Percentiles rank a stretch among this genome's conserved stretches.
Conservation (phyloP, 2,329 filamentous ascomycete species). For the Microcyclosporella mali region DNA sequence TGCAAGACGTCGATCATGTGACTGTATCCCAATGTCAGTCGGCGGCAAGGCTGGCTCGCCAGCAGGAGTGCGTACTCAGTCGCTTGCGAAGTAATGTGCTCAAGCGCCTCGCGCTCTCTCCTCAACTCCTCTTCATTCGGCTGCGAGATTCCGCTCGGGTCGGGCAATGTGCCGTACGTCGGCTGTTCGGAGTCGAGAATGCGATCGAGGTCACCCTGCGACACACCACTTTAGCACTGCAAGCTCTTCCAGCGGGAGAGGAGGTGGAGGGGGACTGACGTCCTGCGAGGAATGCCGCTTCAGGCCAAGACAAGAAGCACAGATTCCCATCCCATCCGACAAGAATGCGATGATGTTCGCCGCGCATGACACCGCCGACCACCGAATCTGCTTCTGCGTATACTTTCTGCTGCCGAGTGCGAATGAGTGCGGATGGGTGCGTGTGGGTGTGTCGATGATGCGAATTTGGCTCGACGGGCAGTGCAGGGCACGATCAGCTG, state of each 20-base stretch:
- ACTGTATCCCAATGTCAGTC: constrained; percentile 26
- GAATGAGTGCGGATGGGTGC: too few relatives aligned
- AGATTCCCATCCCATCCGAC: constrained; percentile 40
- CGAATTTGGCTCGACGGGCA: too few relatives aligned
- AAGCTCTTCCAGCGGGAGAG: constrained; percentile 8
- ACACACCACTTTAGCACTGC: constrained; percentile 25
- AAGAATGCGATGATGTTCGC: constrained; percentile 20
- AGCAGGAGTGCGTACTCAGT: constrained; percentile 36
- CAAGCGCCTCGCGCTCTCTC: constrained; percentile 43
- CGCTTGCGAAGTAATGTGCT: constrained; percentile 45
- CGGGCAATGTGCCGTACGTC: constrained; percentile 39
- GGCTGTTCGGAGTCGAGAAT: constrained; percentile 41
- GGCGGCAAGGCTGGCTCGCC: constrained; percentile 7
- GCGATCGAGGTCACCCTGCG: constrained; percentile 42
- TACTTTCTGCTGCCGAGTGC: background rate
- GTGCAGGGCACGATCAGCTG: too few relatives aligned
- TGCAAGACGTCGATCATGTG: constrained; percentile 47
- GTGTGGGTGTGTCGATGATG: too few relatives aligned
- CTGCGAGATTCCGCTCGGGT: constrained; percentile 33
- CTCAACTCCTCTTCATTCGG: constrained; percentile 45
- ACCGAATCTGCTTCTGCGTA: background rate
- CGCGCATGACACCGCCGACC: background rate
- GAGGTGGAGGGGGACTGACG: constrained; percentile 28
- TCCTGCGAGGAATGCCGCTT: constrained; percentile 40
- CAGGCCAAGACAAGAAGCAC: constrained; percentile 44